Conservation (phyloP, 2,329 filamentous ascomycete species). For the Diaporthe sp. region DNA sequence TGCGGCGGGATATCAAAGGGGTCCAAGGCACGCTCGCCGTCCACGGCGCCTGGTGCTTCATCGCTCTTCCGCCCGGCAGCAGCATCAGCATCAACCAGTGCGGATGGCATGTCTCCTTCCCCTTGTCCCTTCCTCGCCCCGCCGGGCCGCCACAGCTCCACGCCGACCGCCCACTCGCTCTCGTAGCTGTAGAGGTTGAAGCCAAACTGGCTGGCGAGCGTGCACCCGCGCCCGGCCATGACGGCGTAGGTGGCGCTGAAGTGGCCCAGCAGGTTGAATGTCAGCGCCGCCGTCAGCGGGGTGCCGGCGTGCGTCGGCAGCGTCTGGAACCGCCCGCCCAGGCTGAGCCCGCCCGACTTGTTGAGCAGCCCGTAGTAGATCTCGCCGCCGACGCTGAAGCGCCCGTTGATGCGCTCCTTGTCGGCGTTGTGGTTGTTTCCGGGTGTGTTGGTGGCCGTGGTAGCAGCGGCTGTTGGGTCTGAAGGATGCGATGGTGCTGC, state of each 20-base stretch:
- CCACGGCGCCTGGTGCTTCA: neutral
- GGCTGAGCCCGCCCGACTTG: constrained; percentile 91
- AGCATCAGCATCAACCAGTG: neutral
- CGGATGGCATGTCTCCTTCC: constrained; percentile 12
- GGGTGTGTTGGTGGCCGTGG: neutral
- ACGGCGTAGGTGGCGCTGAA: constrained; percentile 93
- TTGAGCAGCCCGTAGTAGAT: constrained; percentile 96
- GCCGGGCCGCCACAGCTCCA: constrained; percentile 85
- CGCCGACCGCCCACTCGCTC: constrained; percentile 90
- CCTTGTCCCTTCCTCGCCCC: constrained; percentile 47
- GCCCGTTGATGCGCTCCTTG: constrained; percentile 77
- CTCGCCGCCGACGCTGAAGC: constrained; percentile 92
- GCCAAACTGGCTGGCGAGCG: constrained; percentile 90
- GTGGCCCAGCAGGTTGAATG: constrained; percentile 93
- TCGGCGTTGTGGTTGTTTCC: constrained; percentile 46
- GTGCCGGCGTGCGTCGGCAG: constrained; percentile 84
- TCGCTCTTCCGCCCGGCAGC: neutral
- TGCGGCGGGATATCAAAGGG: constrained; percentile 3
- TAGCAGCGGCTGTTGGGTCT: neutral
- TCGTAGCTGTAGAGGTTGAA: constrained; percentile 99
- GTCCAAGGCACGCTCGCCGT: neutral
- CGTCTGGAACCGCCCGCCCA: constrained; percentile 91
- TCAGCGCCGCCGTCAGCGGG: constrained; percentile 93
- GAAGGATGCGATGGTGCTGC: neutral
- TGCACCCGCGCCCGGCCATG: constrained; percentile 79